phyloP scores from a whole-genome alignment of 306 rosid species.

The Purshia tridentata region DNA sequence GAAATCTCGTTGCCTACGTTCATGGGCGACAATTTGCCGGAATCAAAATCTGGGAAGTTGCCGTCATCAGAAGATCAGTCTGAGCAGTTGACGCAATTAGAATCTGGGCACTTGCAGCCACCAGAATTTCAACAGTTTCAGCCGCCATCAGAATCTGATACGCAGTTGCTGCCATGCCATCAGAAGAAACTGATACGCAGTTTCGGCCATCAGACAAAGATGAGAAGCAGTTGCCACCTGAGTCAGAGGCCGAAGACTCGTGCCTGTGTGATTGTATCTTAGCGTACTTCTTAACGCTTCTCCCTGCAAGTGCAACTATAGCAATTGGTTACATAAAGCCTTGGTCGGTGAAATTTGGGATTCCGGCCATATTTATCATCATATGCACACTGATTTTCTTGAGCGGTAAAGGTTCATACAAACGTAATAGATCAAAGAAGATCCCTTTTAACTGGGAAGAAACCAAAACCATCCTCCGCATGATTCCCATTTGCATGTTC shows the following conservation, averaged over 20 bases:
- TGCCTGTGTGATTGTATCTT: neutral
- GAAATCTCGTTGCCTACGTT: neutral
- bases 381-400: conserved; percentile 13
- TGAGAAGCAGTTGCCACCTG: no score
- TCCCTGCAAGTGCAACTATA: neutral
- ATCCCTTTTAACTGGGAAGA: no score
- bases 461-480: neutral
- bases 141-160: no score
- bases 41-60: no score
- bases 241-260: neutral
- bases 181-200: neutral
- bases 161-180: neutral
- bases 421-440: no score
- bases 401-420: neutral
- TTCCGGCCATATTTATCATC: conserved; percentile 1
- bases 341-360: conserved; percentile 20
- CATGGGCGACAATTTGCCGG: no score
- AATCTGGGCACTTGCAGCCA: no score
- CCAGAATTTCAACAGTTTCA: no score
- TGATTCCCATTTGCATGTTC: conserved; percentile 24
- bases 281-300: neutral
- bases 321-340: neutral
- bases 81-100: neutral
- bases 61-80: no score
- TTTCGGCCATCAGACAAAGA: no score